Percentiles rank a stretch among this genome's conserved stretches.
Conservation (phyloP, 805 yeast species). For the Brettanomyces bruxellensis region DNA sequence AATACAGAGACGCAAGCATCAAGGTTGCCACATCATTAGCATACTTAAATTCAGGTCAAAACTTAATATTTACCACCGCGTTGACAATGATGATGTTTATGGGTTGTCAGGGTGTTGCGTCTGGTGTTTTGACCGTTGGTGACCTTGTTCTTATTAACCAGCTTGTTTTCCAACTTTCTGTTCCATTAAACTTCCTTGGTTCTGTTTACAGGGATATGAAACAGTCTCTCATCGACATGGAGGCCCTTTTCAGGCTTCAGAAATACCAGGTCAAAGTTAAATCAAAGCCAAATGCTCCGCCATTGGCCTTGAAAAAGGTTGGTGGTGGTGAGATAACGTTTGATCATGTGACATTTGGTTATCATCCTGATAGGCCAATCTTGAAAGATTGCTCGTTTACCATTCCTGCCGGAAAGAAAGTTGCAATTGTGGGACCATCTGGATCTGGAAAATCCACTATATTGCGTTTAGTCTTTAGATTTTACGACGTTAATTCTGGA, state of each 20-base stretch:
- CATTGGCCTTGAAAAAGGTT: constrained; percentile 34
- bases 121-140: constrained; percentile 81
- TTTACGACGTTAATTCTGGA: constrained; percentile 77
- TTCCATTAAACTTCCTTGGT: constrained; percentile 90
- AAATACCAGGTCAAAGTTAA: constrained; percentile 59
- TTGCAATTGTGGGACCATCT: constrained; percentile 93
- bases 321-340: constrained; percentile 71
- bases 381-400: constrained; percentile 70
- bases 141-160: constrained; percentile 93
- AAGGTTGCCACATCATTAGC: constrained; percentile 82
- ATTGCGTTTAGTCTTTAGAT: constrained; percentile 73
- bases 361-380: constrained; percentile 83
- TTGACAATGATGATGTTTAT: constrained; percentile 95
- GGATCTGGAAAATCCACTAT: constrained; percentile 95
- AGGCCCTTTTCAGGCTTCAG: constrained; percentile 80
- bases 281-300: constrained; percentile 55
- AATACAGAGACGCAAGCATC: constrained; percentile 66
- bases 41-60: constrained; percentile 71
- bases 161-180: constrained; percentile 89
- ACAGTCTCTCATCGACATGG: constrained; percentile 93
- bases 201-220: constrained; percentile 92
- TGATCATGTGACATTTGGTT: constrained; percentile 89
- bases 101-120: constrained; percentile 91
- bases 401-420: constrained; percentile 84
- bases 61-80: constrained; percentile 75